Evolutionary conservation across 106 monocot species (phyloP).

Genomic region (Narthecium ossifragum): DNA sequence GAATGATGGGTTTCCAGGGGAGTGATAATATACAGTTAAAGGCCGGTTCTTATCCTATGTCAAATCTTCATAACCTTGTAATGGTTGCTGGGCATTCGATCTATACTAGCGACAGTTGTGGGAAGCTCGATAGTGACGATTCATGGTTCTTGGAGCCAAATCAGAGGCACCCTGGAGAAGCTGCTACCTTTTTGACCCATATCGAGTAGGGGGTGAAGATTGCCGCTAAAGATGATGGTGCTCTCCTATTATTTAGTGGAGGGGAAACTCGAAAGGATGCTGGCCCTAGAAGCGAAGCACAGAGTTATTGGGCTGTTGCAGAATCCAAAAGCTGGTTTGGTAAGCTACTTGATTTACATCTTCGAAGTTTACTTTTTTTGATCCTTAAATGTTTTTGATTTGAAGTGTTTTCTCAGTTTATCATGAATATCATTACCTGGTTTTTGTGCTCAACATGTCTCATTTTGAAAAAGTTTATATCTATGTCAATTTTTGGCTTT

Average conservation of each 20-base stretch:
- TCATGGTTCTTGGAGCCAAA: constrained; percentile 96
- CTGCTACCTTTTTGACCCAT: constrained; percentile 79
- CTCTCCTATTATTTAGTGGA: constrained; percentile 96
- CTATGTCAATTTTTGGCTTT: no score
- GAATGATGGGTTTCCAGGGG: constrained; percentile 32
- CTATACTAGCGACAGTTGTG: constrained; percentile 78
- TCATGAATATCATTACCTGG: no score
- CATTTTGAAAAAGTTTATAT: no score
- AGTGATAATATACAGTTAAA: constrained; percentile 14
- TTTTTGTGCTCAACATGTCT: no score
- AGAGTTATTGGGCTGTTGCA: constrained; percentile 94
- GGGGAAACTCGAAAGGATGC: constrained; percentile 94
- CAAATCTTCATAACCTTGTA: constrained; percentile 68
- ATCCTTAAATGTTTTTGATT: no score
- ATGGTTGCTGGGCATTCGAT: constrained; percentile 99
- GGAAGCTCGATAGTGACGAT: constrained; percentile 69
- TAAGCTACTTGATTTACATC: constrained; percentile 34
- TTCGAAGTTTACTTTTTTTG: no score
- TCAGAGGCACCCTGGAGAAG: constrained; percentile 85
- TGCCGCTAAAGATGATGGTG: constrained; percentile 59
- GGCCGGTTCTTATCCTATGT: constrained; percentile 45
- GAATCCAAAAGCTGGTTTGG: constrained; percentile 94
- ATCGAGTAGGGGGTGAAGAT: constrained; percentile 74
- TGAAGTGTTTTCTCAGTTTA: no score
- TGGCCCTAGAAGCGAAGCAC: constrained; percentile 90